A percentile compares a stretch with the other conserved stretches of the same genome.
phyloP scores from a whole-genome alignment of 139 green algal species.

The Eudorina sp. region DNA sequence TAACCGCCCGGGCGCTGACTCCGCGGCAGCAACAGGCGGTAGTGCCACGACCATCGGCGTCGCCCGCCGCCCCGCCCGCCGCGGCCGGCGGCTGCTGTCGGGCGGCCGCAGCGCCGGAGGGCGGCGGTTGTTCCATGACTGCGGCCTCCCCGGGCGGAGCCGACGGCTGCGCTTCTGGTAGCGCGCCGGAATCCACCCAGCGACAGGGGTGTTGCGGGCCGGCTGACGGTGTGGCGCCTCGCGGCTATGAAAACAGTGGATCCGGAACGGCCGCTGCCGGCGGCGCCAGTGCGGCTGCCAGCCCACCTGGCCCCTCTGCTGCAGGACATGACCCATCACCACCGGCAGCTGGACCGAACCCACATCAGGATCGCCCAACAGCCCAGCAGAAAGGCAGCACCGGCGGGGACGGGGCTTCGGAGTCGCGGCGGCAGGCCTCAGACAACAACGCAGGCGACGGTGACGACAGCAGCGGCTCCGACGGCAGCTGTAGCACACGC shows the following conservation, averaged over 20 bases:
- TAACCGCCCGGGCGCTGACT: not conserved
- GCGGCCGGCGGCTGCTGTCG: not conserved
- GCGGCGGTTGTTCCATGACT: not conserved
- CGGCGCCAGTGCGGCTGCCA: not conserved
- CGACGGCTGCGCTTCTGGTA: not conserved
- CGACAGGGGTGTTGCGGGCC: not conserved
- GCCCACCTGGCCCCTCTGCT: too few relatives aligned
- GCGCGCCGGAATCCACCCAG: not conserved
- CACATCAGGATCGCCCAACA: too few relatives aligned
- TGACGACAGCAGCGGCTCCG: not conserved
- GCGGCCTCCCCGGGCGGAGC: not conserved
- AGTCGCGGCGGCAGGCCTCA: too few relatives aligned
- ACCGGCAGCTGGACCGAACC: too few relatives aligned
- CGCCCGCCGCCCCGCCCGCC: not conserved
- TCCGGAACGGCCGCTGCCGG: not conserved
- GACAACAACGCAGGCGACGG: too few relatives aligned
- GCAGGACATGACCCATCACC: too few relatives aligned
- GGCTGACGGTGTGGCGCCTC: not conserved
- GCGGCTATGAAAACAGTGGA: not conserved
- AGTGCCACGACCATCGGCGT: not conserved
- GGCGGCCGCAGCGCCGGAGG: not conserved
- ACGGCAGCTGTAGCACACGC: not conserved
- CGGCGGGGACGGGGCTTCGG: too few relatives aligned
- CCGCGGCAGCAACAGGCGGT: conserved; percentile 38
- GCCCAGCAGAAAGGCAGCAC: too few relatives aligned